Percentiles rank a stretch among this genome's conserved stretches.
Evolutionary conservation across 352 stramenopile species (phyloP).

Genomic region (Globisporangium spiculum): DNA sequence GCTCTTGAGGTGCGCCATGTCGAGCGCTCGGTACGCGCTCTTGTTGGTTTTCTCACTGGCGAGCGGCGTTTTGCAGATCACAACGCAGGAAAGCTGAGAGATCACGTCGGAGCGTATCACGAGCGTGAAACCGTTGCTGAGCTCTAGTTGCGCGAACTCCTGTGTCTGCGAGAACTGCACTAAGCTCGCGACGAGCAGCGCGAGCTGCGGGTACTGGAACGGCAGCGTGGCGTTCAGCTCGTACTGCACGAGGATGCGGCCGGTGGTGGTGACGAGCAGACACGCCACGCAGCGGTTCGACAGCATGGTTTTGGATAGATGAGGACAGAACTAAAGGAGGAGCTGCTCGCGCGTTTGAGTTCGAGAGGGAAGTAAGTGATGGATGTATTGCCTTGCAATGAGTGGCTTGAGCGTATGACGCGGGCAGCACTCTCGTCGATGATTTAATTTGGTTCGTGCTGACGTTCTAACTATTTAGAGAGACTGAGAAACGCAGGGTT

Average conservation of each 20-base stretch:
- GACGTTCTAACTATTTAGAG: neutral
- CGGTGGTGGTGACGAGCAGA: constrained; percentile 50
- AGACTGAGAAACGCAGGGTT: neutral
- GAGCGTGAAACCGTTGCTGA: constrained; percentile 35
- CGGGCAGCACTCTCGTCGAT: neutral
- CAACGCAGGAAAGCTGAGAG: constrained; percentile 35
- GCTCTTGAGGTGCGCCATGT: constrained; percentile 39
- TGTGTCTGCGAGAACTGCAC: constrained; percentile 47
- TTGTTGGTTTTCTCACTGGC: neutral
- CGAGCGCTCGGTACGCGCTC: constrained; percentile 13
- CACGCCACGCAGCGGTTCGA: constrained; percentile 28
- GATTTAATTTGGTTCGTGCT: neutral
- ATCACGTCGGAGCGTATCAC: constrained; percentile 34
- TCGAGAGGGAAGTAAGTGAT: neutral
- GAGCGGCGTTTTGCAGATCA: constrained; percentile 32
- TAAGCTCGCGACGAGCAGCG: constrained; percentile 52
- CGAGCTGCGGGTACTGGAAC: constrained; percentile 40
- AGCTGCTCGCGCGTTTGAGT: too few species aligned
- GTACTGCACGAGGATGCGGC: constrained; percentile 42
- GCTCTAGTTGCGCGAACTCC: constrained; percentile 32
- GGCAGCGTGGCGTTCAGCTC: constrained; percentile 42
- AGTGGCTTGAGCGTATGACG: too few species aligned
- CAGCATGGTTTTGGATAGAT: neutral
- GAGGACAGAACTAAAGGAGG: too few species aligned
- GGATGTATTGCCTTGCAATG: neutral